Percentiles rank a stretch among this genome's conserved stretches.
Evolutionary conservation across 148 eudicot species (phyloP).

Genomic region (Oxyria digyna): DNA sequence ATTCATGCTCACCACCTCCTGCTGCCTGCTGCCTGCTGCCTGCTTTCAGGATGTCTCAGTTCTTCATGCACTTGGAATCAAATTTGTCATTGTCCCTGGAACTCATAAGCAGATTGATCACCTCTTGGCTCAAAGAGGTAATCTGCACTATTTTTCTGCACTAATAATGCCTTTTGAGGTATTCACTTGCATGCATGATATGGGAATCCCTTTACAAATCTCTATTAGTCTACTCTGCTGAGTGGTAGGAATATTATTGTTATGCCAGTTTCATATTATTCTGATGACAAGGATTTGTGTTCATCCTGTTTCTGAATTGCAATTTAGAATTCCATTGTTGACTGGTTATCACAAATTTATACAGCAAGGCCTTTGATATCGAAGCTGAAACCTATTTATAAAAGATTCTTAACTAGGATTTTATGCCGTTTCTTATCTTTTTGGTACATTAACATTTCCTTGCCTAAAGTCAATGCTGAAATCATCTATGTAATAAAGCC

Average conservation of each 20-base stretch:
- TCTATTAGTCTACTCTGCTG: background rate
- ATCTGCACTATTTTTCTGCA: background rate
- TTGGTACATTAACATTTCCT: background rate
- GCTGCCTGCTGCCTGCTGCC: too few species aligned
- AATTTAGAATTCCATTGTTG: background rate
- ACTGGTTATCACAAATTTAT: background rate
- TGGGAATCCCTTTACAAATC: background rate
- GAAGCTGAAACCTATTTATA: background rate
- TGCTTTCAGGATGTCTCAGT: slow-evolving; percentile 71
- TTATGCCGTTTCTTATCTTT: background rate
- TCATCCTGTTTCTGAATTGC: background rate
- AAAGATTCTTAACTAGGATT: background rate
- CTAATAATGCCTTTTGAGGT: background rate
- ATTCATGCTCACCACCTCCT: background rate
- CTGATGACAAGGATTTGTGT: background rate
- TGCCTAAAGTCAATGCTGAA: background rate
- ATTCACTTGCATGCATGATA: background rate
- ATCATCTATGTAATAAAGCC: too few species aligned
- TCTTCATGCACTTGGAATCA: slow-evolving; percentile 84
- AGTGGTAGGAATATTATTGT: background rate
- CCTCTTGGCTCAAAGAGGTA: slow-evolving; percentile 77
- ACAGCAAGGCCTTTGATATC: background rate
- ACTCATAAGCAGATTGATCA: slow-evolving; percentile 83
- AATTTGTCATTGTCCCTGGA: slow-evolving; percentile 85
- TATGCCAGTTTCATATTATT: background rate